phyloP scores from a whole-genome alignment of 2,329 filamentous ascomycete genomes.

The Pestalotiopsis sp. region DNA sequence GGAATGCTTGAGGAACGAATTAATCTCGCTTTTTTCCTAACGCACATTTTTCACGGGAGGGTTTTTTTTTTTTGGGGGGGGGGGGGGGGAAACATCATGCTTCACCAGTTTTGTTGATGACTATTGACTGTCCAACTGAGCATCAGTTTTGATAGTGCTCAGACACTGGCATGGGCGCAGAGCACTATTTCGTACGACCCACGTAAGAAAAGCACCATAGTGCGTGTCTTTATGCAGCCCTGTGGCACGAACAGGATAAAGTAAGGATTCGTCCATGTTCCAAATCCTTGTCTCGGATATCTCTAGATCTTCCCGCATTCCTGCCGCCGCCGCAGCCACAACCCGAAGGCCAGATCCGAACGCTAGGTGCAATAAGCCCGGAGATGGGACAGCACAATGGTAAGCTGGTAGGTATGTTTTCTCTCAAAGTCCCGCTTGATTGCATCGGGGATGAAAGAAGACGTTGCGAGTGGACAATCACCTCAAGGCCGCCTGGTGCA shows the following conservation, averaged over 20 bases:
- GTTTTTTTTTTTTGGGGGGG: too few relatives aligned
- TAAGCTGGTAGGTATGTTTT: too few relatives aligned
- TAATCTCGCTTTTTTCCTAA: too few relatives aligned
- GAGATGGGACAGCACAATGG: not conserved
- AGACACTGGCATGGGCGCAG: not conserved
- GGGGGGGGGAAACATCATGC: too few relatives aligned
- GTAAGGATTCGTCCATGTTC: not conserved
- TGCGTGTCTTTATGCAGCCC: not conserved
- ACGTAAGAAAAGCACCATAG: not conserved
- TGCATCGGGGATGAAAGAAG: too few relatives aligned
- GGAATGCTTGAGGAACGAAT: too few relatives aligned
- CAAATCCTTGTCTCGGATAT: conserved; percentile 5
- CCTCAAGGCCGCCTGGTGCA: not conserved
- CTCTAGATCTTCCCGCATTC: not conserved
- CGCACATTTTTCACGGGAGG: too few relatives aligned
- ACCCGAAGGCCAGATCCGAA: not conserved
- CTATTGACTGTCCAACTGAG: too few relatives aligned
- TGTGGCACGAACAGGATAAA: not conserved
- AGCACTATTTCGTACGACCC: not conserved
- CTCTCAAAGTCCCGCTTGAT: too few relatives aligned
- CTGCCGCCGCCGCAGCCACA: not conserved
- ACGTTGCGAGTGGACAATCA: too few relatives aligned
- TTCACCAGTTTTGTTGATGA: too few relatives aligned
- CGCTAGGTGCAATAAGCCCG: not conserved
- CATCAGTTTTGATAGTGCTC: too few relatives aligned